Evolutionary conservation across 1,284 basidiomycete species (phyloP), one percentile per base, ranked within the genome.

Genomic region (Sphaerobolus stellatus): DNA sequence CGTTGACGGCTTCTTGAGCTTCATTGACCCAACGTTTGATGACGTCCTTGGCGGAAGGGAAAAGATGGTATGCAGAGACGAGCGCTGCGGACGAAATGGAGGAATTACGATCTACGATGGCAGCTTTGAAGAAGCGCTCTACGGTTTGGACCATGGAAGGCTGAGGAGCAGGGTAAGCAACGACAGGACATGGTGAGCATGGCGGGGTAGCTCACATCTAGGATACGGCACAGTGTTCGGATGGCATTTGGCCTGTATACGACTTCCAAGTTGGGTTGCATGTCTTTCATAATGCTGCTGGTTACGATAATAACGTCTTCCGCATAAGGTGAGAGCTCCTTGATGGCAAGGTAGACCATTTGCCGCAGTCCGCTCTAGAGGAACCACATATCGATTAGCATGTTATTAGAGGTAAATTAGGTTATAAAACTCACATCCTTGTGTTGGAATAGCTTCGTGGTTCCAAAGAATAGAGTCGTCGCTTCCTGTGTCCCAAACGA

Each of bases 241-340:
- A 99, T 99, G 29, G 97, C 92, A 71, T 99, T 99, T 36, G 97
- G 93, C 56, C 97, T 83, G 75, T 99, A 99, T 62, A 99, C 94
- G 66, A 98, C 96, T 71, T 99, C 97, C 50, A 94, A 90, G 70
- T 98, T 98, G 50, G 95, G 92, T 69, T 99, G 96, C 93, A 99
- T 99, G 69, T 99, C 96, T 79, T 99, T 99, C 95, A 98, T 98
- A 73, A 99, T 99, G 68, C 94, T 98, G 67, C 92, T 94, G 5
- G 97, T 99, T 63, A 98, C 95, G 94, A 99, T 99, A 67, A 99
- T 98, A 34, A 98, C 93, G 78, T 99, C 97, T 73, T 99, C 94
- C 18, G 97, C 94, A n/a, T 91, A 90, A 41, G 85, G 88, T 28
- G 94, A 90, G 18, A 99, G 83, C 74, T 99, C 97, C 77, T 99